These are phyloP conservation scores for Psilocybe tampanensis DNA, from an alignment of 768 basidiomycete species.

Conservation along the genomic window DNA sequence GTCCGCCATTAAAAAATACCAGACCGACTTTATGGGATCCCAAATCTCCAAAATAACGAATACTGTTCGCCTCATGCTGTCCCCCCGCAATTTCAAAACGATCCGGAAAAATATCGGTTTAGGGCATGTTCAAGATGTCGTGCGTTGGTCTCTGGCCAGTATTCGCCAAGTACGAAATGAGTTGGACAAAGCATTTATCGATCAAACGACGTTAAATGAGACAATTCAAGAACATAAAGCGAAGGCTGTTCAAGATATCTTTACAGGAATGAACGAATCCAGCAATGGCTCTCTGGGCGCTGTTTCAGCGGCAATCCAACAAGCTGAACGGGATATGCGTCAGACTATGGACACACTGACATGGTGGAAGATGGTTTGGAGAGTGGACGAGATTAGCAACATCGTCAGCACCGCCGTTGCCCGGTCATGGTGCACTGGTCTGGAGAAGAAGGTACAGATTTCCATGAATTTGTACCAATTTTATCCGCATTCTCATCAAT, in stretches of 20 bases:
- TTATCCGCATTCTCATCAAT: background rate
- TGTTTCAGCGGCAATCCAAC: constrained; percentile 38
- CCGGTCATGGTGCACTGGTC: constrained; percentile 43
- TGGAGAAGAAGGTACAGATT: constrained; percentile 51
- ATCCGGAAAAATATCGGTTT: constrained; percentile 41
- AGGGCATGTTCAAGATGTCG: constrained; percentile 39
- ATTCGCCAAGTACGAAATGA: constrained; percentile 33
- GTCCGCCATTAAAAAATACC: constrained; percentile 61
- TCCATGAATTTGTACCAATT: background rate
- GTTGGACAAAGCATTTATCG: constrained; percentile 35
- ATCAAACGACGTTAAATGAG: constrained; percentile 37
- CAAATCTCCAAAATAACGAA: constrained; percentile 51
- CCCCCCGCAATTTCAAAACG: constrained; percentile 8
- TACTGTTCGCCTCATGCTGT: constrained; percentile 31
- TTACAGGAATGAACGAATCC: constrained; percentile 29
- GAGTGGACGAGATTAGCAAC: constrained; percentile 47
- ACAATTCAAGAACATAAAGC: constrained; percentile 41
- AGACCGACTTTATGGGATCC: constrained; percentile 62
- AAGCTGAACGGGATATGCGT: constrained; percentile 39
- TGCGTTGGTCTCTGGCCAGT: constrained; percentile 36
- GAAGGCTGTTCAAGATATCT: constrained; percentile 36
- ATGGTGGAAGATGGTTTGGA: constrained; percentile 49
- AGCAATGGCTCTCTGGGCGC: constrained; percentile 20
- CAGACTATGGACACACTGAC: constrained; percentile 42
- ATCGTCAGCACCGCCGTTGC: constrained; percentile 39